These are phyloP conservation scores for Chamaenerion angustifolium DNA, from an alignment of 345 rosid genomes.

Conservation along the genomic window DNA sequence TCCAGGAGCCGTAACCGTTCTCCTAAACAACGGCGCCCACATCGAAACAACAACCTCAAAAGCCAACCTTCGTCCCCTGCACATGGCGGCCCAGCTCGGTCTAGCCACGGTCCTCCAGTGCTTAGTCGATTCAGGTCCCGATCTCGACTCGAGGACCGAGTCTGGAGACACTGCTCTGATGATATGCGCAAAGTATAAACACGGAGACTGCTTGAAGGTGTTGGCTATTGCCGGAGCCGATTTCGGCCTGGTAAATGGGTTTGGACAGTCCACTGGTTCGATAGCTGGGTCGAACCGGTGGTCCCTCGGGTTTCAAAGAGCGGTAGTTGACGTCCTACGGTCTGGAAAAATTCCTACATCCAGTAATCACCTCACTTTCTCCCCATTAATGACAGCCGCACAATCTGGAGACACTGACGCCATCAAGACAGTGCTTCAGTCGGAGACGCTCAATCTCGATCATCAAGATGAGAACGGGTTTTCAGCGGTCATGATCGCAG, in stretches of 20 bases:
- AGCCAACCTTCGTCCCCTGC: conserved; percentile 51
- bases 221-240: conserved; percentile 76
- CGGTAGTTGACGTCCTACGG: conserved; percentile 39
- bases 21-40: conserved; percentile 46
- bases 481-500: conserved; percentile 86
- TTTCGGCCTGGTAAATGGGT: conserved; percentile 50
- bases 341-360: conserved; percentile 49
- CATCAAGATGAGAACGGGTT: conserved; percentile 73
- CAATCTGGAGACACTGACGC: conserved; percentile 64
- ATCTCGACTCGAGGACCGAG: conserved; percentile 56
- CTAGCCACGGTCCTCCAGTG: conserved; percentile 36
- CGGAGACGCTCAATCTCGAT: conserved; percentile 34
- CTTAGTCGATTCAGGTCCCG: conserved; percentile 49
- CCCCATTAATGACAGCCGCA: conserved; percentile 45
- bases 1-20: conserved; percentile 54
- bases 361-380: conserved; percentile 42
- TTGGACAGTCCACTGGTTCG: conserved; percentile 37
- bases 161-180: conserved; percentile 68
- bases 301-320: conserved; percentile 55
- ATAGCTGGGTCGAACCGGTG: conserved; percentile 42
- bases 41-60: conserved; percentile 30
- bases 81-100: conserved; percentile 70
- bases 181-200: conserved; percentile 51
- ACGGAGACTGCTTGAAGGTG: conserved; percentile 37
- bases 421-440: conserved; percentile 29